Base-by-base conservation (phyloP, 2,329 filamentous ascomycete species). In the Fusarium fracticaudum region DNA sequence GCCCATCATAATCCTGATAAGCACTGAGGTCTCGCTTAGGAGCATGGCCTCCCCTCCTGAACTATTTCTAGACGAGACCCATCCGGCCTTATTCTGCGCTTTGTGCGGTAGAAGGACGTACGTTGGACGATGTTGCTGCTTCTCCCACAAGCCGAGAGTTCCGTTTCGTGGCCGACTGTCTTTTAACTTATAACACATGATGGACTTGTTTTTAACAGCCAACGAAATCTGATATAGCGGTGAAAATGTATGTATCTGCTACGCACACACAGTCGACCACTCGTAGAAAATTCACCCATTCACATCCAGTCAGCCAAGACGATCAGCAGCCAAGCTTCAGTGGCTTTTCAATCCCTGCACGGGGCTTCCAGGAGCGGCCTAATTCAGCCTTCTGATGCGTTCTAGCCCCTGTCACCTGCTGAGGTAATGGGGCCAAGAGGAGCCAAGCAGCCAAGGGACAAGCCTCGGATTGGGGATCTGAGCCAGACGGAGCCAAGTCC, bases 311-410 rank as follows among this genome's bases (percentile, higher is more conserved):
- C 61, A 67, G 64, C 55, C 47, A 60, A 74, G 60, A 68, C 40
- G 71, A 73, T 73, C 71, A 73, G 51, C 71, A 68, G 71, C 71
- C 71, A 74, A 74, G 71, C 71, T 73, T 74, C 58, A 59, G 64
- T 72, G 67, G 57, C 61, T 71, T 57, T 44, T 18, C 22, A 29
- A 62, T 40, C 70, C 71, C 61, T 73, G 71, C 40, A 60, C 66
- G 70, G 66, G 47, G 66, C 26, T 65, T 71, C 71, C 60, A 71
- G 60, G 71, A 65, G 59, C 57, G 54, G 66, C 60, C 43, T 71
- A 72, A 64, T 41, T 57, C 58, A 67, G 58, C 62, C 57, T 53
- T 71, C 29, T 57, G 50, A 63, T 67, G 64, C 64, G 57, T 71
- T 67, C 69, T 72, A 71, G 57, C 68, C 68, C 67, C 67, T 51